These are phyloP conservation scores for Aphanomyces invadans DNA, from an alignment of 352 stramenopile species.

Conservation along the genomic window DNA sequence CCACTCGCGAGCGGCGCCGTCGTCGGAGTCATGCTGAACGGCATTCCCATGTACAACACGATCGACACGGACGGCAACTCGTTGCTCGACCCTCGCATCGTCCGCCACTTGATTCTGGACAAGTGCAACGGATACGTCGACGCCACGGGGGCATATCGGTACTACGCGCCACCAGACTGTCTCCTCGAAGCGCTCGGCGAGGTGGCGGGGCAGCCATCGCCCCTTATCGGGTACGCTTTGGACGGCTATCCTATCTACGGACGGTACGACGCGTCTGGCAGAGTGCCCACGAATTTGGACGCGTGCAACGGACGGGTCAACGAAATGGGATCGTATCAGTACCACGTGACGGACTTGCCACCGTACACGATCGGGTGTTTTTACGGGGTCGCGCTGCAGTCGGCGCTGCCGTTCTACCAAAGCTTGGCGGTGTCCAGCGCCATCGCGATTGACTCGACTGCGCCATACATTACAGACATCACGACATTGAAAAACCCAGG, in stretches of 20 bases:
- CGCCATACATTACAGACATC: constrained; percentile 8
- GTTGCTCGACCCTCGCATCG: constrained; percentile 36
- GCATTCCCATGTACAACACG: constrained; percentile 50
- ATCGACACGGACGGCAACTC: constrained; percentile 37
- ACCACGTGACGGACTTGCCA: constrained; percentile 42
- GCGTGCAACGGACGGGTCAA: constrained; percentile 54
- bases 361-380: constrained; percentile 71
- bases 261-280: constrained; percentile 41
- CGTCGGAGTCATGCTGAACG: constrained; percentile 67
- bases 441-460: background rate
- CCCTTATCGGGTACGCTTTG: constrained; percentile 58
- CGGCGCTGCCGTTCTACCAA: constrained; percentile 28
- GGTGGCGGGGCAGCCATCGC: constrained; percentile 31
- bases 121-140: constrained; percentile 67
- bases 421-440: constrained; percentile 32
- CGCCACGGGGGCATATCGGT: constrained; percentile 55
- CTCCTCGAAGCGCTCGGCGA: constrained; percentile 41
- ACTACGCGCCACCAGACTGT: constrained; percentile 62
- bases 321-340: constrained; percentile 58
- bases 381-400: constrained; percentile 26
- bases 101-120: constrained; percentile 42
- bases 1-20: constrained; percentile 38
- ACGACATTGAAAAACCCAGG: background rate
- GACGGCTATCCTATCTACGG: constrained; percentile 74
- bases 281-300: constrained; percentile 46